A percentile compares a stretch with the other conserved stretches of the same genome.
phyloP scores from a whole-genome alignment of 352 stramenopile genomes.

The Pythium brachiatum region DNA sequence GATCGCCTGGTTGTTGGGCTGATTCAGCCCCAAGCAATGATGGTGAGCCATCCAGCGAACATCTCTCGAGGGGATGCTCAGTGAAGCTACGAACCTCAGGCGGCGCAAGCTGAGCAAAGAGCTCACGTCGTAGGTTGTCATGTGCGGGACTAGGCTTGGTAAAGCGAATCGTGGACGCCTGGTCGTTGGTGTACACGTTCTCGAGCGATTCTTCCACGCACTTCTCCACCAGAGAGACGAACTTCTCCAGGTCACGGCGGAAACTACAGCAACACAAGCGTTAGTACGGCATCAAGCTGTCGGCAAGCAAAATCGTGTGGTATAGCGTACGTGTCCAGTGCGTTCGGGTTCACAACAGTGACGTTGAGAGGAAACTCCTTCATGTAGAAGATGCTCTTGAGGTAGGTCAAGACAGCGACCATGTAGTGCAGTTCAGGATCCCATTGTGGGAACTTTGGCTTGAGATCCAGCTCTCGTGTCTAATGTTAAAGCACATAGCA shows the following conservation, averaged over 20 bases:
- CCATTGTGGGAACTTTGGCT: constrained; percentile 91
- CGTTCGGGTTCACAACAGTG: constrained; percentile 78
- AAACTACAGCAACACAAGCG: constrained; percentile 41
- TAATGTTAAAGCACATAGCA: constrained; percentile 20
- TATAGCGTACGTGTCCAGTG: constrained; percentile 78
- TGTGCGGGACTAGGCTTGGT: constrained; percentile 81
- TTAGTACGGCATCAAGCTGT: background rate
- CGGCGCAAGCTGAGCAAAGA: constrained; percentile 67
- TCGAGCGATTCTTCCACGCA: constrained; percentile 94
- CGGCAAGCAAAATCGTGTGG: background rate
- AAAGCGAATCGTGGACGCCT: constrained; percentile 86
- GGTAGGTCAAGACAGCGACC: constrained; percentile 94
- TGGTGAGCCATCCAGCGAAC: background rate
- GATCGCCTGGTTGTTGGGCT: constrained; percentile 9
- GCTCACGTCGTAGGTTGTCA: constrained; percentile 71
- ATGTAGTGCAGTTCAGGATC: constrained; percentile 94
- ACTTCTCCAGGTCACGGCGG: constrained; percentile 81
- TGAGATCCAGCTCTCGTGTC: constrained; percentile 90
- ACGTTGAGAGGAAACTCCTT: constrained; percentile 85
- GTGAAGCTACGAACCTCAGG: constrained; percentile 17
- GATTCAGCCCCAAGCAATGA: background rate
- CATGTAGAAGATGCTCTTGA: constrained; percentile 98
- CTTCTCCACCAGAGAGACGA: constrained; percentile 86
- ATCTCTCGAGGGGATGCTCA: background rate
- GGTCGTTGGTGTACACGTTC: constrained; percentile 92